Conservation (phyloP, 345 rosid genomes). For the Rhodamnia argentea region DNA sequence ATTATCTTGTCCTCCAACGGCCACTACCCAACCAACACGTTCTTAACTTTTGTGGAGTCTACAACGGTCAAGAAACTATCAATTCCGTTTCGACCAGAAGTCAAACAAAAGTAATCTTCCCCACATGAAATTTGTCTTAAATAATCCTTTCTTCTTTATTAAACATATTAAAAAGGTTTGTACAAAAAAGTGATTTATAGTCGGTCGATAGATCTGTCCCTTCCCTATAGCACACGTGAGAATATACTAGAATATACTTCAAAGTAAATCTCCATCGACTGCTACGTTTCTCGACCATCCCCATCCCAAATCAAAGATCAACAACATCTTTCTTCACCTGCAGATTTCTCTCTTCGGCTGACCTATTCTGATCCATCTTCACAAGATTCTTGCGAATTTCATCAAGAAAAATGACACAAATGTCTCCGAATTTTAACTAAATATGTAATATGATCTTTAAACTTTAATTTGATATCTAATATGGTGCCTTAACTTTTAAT, state of each 20-base stretch:
- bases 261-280: background rate
- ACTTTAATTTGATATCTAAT: no score
- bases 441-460: no score
- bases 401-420: background rate
- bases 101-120: background rate
- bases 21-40: background rate
- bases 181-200: background rate
- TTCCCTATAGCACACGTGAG: background rate
- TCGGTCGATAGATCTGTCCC: background rate
- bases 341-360: background rate
- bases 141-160: background rate
- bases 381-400: background rate
- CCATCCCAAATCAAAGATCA: no score
- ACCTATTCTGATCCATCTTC: background rate
- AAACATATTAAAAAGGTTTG: background rate
- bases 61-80: background rate
- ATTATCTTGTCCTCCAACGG: background rate
- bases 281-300: no score
- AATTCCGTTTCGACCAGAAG: background rate
- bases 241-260: background rate
- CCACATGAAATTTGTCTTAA: background rate
- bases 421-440: no score
- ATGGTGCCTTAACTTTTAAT: no score
- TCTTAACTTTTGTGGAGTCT: background rate
- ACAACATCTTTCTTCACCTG: background rate